A percentile compares a stretch with the other conserved stretches of the same genome.
phyloP scores from a whole-genome alignment of 306 rosid species.

The Psophocarpus tetragonolobus region DNA sequence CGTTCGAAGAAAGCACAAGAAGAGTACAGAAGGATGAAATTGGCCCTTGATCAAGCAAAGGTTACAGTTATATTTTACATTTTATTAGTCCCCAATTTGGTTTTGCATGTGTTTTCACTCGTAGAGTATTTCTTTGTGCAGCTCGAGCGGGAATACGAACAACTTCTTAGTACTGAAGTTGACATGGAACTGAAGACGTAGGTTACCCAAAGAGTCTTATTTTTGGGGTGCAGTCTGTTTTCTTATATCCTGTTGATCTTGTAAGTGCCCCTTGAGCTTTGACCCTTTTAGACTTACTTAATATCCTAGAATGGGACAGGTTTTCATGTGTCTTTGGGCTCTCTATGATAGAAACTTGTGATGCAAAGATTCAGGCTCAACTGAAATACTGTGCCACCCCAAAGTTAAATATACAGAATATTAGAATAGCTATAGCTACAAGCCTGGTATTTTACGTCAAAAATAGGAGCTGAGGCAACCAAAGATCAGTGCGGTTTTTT shows the following conservation, averaged over 20 bases:
- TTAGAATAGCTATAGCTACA: not conserved
- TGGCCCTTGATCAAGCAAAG: constrained; percentile 68
- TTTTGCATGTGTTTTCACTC: constrained; percentile 25
- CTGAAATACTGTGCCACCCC: not conserved
- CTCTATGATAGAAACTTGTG: not conserved
- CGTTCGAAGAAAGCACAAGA: constrained; percentile 90
- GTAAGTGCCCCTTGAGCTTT: constrained; percentile 52
- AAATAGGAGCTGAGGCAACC: not conserved
- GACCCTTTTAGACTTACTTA: constrained; percentile 39
- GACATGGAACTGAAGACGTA: constrained; percentile 45
- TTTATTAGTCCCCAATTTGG: not conserved
- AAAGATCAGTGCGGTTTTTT: not conserved
- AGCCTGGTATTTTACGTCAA: not conserved
- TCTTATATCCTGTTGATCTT: constrained; percentile 48
- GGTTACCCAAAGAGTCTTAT: constrained; percentile 22
- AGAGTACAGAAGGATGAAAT: constrained; percentile 89
- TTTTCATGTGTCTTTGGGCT: constrained; percentile 18
- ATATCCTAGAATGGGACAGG: constrained; percentile 32
- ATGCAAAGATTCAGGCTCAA: not conserved
- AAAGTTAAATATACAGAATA: constrained; percentile 3
- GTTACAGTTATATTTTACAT: constrained; percentile 38
- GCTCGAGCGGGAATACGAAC: constrained; percentile 79
- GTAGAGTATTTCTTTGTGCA: constrained; percentile 45
- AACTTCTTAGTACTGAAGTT: constrained; percentile 54
- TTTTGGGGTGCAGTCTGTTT: constrained; percentile 18